A percentile compares a stretch with the other conserved stretches of the same genome.
These are phyloP conservation scores for Canavalia ensiformis DNA, from an alignment of 306 rosid genomes.

Conservation along the genomic window DNA sequence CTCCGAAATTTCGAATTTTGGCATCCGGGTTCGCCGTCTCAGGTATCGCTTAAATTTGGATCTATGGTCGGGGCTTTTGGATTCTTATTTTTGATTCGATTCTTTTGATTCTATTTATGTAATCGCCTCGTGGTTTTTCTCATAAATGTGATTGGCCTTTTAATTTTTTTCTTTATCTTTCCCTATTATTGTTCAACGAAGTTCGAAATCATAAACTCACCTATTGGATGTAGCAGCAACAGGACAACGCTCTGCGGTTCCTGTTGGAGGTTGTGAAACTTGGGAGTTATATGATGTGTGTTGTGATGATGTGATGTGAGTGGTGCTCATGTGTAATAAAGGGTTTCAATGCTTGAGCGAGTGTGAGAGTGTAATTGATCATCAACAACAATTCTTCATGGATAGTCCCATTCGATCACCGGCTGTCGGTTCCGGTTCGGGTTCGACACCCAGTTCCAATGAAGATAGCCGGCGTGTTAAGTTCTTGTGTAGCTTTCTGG, in stretches of 20 bases:
- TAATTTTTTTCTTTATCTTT: neutral
- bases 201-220: slow-evolving; percentile 46
- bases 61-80: slow-evolving; percentile 26
- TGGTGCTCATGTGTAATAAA: slow-evolving; percentile 68
- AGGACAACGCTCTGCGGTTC: slow-evolving; percentile 23
- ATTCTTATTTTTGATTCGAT: slow-evolving; percentile 10
- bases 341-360: slow-evolving; percentile 66
- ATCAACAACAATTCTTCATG: slow-evolving; percentile 59
- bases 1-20: slow-evolving; percentile 35
- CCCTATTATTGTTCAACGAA: slow-evolving; percentile 17
- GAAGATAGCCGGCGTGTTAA: slow-evolving; percentile 83
- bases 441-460: slow-evolving; percentile 51
- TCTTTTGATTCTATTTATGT: neutral
- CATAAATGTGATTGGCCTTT: slow-evolving; percentile 38
- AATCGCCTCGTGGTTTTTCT: slow-evolving; percentile 28
- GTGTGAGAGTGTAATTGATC: slow-evolving; percentile 61
- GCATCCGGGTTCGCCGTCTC: slow-evolving; percentile 39
- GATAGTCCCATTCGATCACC: slow-evolving; percentile 73
- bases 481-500: slow-evolving; percentile 89
- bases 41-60: slow-evolving; percentile 58
- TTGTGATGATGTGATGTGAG: slow-evolving; percentile 48
- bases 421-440: slow-evolving; percentile 53
- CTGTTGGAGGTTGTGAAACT: slow-evolving; percentile 31
- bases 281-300: slow-evolving; percentile 37
- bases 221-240: slow-evolving; percentile 35